Base-by-base conservation (phyloP, 2,329 filamentous ascomycete species). In the Pestalotiopsis sp. region DNA sequence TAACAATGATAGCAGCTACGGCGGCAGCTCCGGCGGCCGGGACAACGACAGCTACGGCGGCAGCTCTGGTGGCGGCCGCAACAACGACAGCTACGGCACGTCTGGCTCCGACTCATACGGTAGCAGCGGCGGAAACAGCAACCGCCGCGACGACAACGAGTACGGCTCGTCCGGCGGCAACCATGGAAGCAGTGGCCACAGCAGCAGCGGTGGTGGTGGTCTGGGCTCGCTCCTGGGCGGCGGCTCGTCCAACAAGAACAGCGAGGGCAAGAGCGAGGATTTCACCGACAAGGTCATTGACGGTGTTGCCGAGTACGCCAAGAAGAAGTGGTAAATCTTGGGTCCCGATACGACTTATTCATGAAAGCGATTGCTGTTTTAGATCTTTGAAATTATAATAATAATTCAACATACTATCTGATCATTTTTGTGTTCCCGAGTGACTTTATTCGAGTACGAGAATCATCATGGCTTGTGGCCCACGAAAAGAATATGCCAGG, bases 271-370 rank as follows among this genome's bases (percentile, higher is more conserved):
- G 23, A 55, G 39, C 41, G 64, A 65, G 45, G 49, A 57, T 49
- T 65, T 65, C 64, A 57, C 64, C 25, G 64, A 65, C 64, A 65
- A 65, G 64, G 64, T 57, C 25, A 65, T 65, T 38, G 45, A 65
- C 6, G 64, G 49, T 38, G 64, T 65, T 13, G 64, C 64, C 64
- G 41, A 57, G 45, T 65, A 65, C 49, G 49, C 64, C 64, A 65
- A 65, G 64, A 57, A 38, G 45, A n/a, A 65, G 64, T 65, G 41
- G 45, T 65, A 65, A 57, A n/a, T 23, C 31, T 36, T 9, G 31
- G 31, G 31, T 36, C 2, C 7, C 31, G 31, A 36, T 2, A 9
- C 7, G 6, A 36, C 7, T 2, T 36, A 9, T 9, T 36, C 31
- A 36, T 9, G 31, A 36, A 11, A 45, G 41, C 55, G n/a, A 36